Evolutionary conservation across 306 rosid species (phyloP), one percentile per base, ranked within the genome.

Genomic region (Quercus mongolica): DNA sequence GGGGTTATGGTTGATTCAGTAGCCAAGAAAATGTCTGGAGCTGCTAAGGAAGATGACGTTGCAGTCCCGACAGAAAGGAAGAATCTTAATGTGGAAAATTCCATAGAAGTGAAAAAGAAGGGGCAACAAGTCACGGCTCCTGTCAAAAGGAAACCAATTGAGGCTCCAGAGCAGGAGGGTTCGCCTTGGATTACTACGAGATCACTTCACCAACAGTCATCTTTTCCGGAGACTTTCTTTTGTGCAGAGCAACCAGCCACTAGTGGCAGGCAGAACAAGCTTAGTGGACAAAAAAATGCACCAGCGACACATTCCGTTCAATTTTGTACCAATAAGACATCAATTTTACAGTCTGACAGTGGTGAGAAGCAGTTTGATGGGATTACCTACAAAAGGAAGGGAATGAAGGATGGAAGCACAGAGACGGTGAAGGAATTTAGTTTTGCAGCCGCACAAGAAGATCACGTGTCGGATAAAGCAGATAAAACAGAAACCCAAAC

Each of bases 1-100:
- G 99, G 99, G 86, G 76, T 95, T 79, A 69, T 93, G 90, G 94
- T 65, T 30, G 95, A 91, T 57, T 86, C 91, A 38, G 72, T 72
- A 76, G 81, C 80, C 5, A 85, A 82, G 73, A 82, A 77, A 82
- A 84, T 77, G 79, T 68, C 69, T 76, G 89, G 78, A 83, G 64
- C 80, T 67, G 23, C 71, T 72, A 92, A 80, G 78, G 88, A 81
- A 80, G 83, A 55, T 64, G 84, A 71, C 65, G 78, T 58, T 79
- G 65, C 71, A 64, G 31, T 74, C 84, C 81, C 78, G 68, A 86
- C 81, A 77, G 92, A 88, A 79, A 85, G 67, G 77, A 69, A 26
- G 68, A 76, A 69, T 71, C 55, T 88, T 74, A 83, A 84, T 58
- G 49, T 71, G 21, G 90, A 73, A 58, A 88, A 82, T 63, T 63